phyloP scores from a whole-genome alignment of 441 rosid genomes.

The Pelargonium myrrhifolium region DNA sequence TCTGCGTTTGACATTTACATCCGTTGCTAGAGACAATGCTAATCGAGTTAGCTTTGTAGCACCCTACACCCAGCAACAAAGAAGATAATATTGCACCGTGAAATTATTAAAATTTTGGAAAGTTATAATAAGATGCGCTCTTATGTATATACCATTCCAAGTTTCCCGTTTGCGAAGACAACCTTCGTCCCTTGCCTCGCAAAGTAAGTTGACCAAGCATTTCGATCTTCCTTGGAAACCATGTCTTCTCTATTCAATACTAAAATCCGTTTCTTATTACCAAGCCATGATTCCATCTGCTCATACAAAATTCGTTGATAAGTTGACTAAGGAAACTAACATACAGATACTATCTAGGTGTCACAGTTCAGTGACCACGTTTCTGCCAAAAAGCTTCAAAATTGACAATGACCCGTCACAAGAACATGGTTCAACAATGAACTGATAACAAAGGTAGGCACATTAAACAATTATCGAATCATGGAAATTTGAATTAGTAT shows the following conservation, averaged over 20 bases:
- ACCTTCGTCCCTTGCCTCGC: conserved; percentile 66
- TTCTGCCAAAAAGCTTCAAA: not conserved
- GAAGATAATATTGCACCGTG: conserved; percentile 10
- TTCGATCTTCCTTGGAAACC: conserved; percentile 76
- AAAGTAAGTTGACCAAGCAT: conserved; percentile 88
- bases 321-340: not conserved
- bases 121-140: conserved; percentile 3
- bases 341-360: not conserved
- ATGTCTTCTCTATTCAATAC: conserved; percentile 92
- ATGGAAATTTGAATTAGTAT: not conserved
- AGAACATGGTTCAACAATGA: not conserved
- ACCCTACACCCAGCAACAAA: conserved; percentile 43
- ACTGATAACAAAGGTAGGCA: not conserved
- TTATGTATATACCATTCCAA: conserved; percentile 53
- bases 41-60: conserved; percentile 68
- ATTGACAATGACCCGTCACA: not conserved
- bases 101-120: conserved; percentile 3
- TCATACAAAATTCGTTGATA: conserved; percentile 5
- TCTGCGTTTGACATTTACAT: conserved; percentile 70
- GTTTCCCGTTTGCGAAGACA: conserved; percentile 68
- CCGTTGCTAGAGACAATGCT: conserved; percentile 63
- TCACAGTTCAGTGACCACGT: not conserved
- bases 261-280: conserved; percentile 78
- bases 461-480: not conserved
- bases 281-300: conserved; percentile 92